Evolutionary conservation across 768 basidiomycete species (phyloP).

Genomic region (Fistulinella prunicolor): DNA sequence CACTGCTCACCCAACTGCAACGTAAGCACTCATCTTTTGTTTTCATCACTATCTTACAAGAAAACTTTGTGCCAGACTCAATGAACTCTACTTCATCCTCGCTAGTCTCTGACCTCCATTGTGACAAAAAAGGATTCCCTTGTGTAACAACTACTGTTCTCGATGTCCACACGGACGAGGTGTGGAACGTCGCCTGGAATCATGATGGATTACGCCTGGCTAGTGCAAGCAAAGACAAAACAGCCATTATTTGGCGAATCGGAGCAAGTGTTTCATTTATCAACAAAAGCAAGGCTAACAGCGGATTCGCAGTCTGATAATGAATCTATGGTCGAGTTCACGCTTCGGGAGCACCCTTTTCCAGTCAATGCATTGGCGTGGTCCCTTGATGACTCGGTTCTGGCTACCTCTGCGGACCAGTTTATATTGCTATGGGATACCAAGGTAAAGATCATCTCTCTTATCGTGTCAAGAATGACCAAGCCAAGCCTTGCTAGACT

Average conservation of each 20-base stretch:
- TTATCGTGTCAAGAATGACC: not conserved
- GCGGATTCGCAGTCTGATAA: conserved; percentile 42
- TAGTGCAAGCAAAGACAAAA: conserved; percentile 82
- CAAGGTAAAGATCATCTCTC: conserved; percentile 50
- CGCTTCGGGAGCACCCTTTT: conserved; percentile 72
- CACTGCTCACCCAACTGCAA: conserved; percentile 77
- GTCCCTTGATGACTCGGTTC: conserved; percentile 86
- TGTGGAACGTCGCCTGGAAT: conserved; percentile 96
- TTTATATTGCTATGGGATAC: conserved; percentile 88
- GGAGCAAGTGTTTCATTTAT: conserved; percentile 50
- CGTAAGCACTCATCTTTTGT: conserved; percentile 43
- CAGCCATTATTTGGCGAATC: conserved; percentile 86
- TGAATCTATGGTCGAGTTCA: conserved; percentile 57
- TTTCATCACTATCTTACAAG: not conserved
- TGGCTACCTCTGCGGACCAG: conserved; percentile 82
- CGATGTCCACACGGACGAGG: conserved; percentile 86
- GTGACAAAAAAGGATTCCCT: conserved; percentile 79
- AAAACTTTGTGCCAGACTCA: conserved; percentile 49
- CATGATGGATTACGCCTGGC: conserved; percentile 83
- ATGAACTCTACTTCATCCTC: conserved; percentile 59
- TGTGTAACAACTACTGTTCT: conserved; percentile 80
- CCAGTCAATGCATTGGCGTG: conserved; percentile 82
- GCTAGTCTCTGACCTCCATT: conserved; percentile 82
- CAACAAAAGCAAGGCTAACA: conserved; percentile 5
- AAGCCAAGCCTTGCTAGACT: conserved; percentile 47